Percentiles rank a stretch among this genome's conserved stretches.
These are phyloP conservation scores for Pugionium cornutum DNA, from an alignment of 345 rosid genomes.

Conservation along the genomic window DNA sequence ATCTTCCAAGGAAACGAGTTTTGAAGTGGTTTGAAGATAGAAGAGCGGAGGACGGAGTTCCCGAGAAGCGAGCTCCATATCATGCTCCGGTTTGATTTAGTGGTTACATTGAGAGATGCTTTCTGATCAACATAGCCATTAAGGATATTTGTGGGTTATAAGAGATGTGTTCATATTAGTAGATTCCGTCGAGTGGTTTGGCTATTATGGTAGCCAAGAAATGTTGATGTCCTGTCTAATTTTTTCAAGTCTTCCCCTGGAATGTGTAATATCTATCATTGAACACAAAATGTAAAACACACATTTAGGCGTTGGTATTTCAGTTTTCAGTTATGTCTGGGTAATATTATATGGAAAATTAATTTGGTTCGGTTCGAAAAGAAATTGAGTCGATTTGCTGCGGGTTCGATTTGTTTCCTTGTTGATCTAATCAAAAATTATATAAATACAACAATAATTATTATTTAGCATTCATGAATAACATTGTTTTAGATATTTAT, in stretches of 20 bases:
- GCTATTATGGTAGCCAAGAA: not conserved
- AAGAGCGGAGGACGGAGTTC: slow-evolving; percentile 73
- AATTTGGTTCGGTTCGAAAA: not conserved
- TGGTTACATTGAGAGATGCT: slow-evolving; percentile 12
- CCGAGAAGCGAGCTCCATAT: slow-evolving; percentile 56
- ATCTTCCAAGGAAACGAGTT: slow-evolving; percentile 74
- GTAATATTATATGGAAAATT: not conserved
- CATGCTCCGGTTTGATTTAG: slow-evolving; percentile 46
- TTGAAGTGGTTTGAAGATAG: slow-evolving; percentile 89
- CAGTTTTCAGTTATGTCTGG: not conserved
- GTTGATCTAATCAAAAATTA: no score
- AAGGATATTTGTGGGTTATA: slow-evolving; percentile 24
- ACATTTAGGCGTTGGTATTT: not conserved
- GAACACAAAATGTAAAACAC: not conserved
- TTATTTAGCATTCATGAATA: no score
- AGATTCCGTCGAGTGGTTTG: not conserved
- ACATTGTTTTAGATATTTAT: no score
- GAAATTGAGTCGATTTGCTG: not conserved
- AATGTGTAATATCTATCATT: not conserved
- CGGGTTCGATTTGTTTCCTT: no score
- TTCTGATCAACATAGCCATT: slow-evolving; percentile 29
- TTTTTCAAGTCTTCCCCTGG: not conserved
- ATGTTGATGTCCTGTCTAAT: not conserved
- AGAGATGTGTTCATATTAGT: slow-evolving; percentile 3
- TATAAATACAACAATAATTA: no score